Conservation (phyloP, 2,329 filamentous ascomycete genomes). For the Venturia asperata region DNA sequence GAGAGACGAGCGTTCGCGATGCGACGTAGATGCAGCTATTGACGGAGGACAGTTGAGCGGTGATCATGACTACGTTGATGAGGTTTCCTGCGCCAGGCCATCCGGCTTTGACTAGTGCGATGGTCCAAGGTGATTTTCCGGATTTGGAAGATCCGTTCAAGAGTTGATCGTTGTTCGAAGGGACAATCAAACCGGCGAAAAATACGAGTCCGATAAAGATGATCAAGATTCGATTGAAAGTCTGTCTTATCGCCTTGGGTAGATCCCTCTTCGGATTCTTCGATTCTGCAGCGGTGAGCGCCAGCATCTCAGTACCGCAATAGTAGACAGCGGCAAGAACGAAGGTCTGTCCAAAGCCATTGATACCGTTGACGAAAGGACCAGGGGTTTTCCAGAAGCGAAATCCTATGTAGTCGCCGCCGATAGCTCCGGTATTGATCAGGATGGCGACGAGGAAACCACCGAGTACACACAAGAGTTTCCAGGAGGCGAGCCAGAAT, state of each 20-base stretch:
- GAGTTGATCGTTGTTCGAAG: conserved; percentile 18
- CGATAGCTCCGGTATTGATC: conserved; percentile 48
- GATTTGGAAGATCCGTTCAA: background rate
- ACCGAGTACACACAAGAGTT: conserved; percentile 15
- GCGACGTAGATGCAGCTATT: conserved; percentile 31
- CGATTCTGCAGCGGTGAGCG: conserved; percentile 19
- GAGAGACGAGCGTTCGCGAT: conserved; percentile 36
- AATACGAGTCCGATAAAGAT: conserved; percentile 20
- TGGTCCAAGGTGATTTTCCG: conserved; percentile 19
- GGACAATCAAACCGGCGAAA: conserved; percentile 20
- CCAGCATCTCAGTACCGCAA: conserved; percentile 25
- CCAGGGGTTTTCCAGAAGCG: conserved; percentile 48
- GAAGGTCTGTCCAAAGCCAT: conserved; percentile 38
- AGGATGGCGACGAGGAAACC: conserved; percentile 19
- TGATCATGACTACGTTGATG: conserved; percentile 19
- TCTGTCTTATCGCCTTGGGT: conserved; percentile 17
- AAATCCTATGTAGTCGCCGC: conserved; percentile 19
- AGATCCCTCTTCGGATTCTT: conserved; percentile 20
- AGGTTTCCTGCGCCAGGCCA: conserved; percentile 19
- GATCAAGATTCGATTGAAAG: conserved; percentile 20
- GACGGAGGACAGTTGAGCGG: conserved; percentile 11
- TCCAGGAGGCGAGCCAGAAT: conserved; percentile 40
- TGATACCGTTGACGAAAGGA: conserved; percentile 31
- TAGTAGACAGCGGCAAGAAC: conserved; percentile 38
- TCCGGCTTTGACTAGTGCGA: conserved; percentile 16